Percentiles rank a stretch among this genome's conserved stretches.
These are phyloP conservation scores for Claviceps pazoutovae DNA, from an alignment of 2,329 filamentous ascomycete genomes.

Conservation along the genomic window DNA sequence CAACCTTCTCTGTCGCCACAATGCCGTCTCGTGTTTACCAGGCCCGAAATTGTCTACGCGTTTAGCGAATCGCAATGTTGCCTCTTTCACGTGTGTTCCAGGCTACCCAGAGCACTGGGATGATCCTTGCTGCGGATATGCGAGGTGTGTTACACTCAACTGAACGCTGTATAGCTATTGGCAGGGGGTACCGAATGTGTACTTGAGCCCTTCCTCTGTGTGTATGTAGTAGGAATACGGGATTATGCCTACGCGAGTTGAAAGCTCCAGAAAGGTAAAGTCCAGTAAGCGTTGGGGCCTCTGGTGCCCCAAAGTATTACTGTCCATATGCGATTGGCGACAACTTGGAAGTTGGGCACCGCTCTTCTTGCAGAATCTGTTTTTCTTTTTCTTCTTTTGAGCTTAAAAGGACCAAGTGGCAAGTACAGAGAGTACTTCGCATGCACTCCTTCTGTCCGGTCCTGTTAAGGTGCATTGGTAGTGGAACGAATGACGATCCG, in stretches of 20 bases:
- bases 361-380: background rate
- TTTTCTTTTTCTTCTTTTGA: background rate
- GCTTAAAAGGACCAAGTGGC: background rate
- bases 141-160: slow-evolving; percentile 1
- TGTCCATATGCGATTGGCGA: background rate
- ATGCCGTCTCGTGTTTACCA: background rate
- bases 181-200: background rate
- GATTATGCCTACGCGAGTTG: background rate
- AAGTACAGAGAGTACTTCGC: background rate
- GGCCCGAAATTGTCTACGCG: background rate
- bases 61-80: background rate
- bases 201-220: background rate
- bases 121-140: background rate
- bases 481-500: background rate
- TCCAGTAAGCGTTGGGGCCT: background rate
- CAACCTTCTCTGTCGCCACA: background rate
- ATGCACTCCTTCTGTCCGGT: background rate
- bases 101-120: slow-evolving; percentile 1
- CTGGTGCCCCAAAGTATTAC: background rate
- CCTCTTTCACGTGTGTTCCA: background rate
- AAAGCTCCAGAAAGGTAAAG: background rate
- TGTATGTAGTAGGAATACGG: background rate
- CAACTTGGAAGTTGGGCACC: background rate
- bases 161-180: background rate
- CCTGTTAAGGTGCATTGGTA: background rate